Evolutionary conservation across 2,329 filamentous ascomycete species (phyloP).

Genomic region (Aspergillus flavus): DNA sequence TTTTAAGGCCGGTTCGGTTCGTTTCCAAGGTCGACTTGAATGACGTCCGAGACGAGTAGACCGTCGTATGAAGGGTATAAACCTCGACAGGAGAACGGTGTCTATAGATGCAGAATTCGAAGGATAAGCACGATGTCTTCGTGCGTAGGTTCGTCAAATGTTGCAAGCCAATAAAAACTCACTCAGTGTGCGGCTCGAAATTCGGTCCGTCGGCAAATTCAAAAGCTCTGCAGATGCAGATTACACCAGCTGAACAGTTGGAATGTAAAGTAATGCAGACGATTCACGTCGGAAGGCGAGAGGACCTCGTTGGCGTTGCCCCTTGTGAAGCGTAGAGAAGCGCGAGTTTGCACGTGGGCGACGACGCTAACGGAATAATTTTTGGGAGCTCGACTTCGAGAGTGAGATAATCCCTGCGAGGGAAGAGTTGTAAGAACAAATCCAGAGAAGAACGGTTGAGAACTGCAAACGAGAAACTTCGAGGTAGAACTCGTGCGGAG

Average conservation of each 20-base stretch:
- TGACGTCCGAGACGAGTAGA: conserved; percentile 16
- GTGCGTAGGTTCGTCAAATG: conserved; percentile 7
- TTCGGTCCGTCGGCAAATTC: conserved; percentile 18
- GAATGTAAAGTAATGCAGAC: neutral
- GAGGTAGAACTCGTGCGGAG: conserved; percentile 24
- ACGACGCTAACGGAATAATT: conserved; percentile 13
- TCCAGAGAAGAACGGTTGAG: conserved; percentile 6
- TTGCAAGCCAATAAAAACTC: conserved; percentile 11
- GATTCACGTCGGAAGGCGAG: conserved; percentile 10
- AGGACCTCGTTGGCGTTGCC: conserved; percentile 18
- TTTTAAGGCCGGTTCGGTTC: conserved; percentile 1
- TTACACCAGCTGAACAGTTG: conserved; percentile 8
- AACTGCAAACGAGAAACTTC: conserved; percentile 21
- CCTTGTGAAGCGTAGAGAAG: conserved; percentile 25
- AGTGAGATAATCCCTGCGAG: conserved; percentile 15
- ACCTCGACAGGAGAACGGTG: conserved; percentile 6
- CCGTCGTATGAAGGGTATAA: neutral
- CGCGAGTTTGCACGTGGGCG: conserved; percentile 33
- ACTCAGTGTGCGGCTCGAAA: conserved; percentile 16
- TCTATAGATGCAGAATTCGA: neutral
- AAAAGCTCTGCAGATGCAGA: conserved; percentile 11
- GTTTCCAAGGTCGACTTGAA: conserved; percentile 15
- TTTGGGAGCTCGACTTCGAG: neutral
- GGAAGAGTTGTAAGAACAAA: conserved; percentile 16
- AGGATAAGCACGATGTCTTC: neutral